A percentile compares a stretch with the other conserved stretches of the same genome.
These are phyloP conservation scores for Ehretia macrophylla DNA, from an alignment of 257 asterid species.

Conservation along the genomic window DNA sequence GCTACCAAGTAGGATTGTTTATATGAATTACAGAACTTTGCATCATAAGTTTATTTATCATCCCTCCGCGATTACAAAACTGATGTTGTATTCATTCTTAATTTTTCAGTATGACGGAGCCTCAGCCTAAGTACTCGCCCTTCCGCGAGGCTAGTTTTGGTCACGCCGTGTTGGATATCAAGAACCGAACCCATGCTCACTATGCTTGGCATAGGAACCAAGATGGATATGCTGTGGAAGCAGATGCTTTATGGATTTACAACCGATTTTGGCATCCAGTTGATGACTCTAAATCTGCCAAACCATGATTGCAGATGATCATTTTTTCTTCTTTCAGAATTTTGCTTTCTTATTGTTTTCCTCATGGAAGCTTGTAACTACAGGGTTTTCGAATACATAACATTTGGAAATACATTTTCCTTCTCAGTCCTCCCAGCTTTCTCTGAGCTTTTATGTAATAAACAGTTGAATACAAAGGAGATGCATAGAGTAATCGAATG, in stretches of 20 bases:
- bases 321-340: no score
- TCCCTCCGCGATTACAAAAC: neutral
- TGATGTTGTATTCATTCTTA: neutral
- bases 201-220: constrained; percentile 46
- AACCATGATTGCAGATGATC: no score
- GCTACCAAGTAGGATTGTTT: neutral
- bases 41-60: neutral
- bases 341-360: no score
- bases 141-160: constrained; percentile 53
- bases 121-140: constrained; percentile 52
- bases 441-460: no score
- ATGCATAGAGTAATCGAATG: no score
- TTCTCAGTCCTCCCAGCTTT: no score
- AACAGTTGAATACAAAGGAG: no score
- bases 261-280: constrained; percentile 12
- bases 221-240: constrained; percentile 28
- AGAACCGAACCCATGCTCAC: constrained; percentile 48
- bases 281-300: constrained; percentile 13
- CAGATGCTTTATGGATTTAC: constrained; percentile 13
- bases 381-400: no score
- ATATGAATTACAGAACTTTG: no score
- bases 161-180: constrained; percentile 41
- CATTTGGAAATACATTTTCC: no score
- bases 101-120: constrained; percentile 42
- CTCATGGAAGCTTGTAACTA: no score